Evolutionary conservation across 208 protist species (phyloP), one percentile per base, ranked within the genome.

Genomic region (Crithidia sp.): DNA sequence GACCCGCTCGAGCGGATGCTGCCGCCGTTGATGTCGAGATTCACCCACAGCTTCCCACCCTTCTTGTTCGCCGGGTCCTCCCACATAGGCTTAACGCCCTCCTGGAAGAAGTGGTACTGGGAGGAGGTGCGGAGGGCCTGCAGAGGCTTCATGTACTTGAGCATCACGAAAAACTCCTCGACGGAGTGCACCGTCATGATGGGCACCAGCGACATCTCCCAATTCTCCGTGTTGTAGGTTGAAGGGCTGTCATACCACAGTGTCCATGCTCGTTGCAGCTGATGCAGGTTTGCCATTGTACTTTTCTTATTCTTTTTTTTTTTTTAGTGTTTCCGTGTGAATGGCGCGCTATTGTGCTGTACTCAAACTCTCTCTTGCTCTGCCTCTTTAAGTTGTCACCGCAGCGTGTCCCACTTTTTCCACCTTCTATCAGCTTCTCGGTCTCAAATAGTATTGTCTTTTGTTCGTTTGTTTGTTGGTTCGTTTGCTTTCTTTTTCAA

Each of bases 101-200:
- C 83, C 53, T 95, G 93, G 59, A 97, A 97, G 65, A 97, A 93
- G 77, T 97, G 93, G 65, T 96, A 97, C 78, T 96, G 93, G 47
- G 90, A 82, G 36, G 88, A 91, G 4, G 87, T 85, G 53, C 84
- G 85, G 53, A 97, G 77, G 12, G 88, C 80, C 76, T 92, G 93
- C 8, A 92, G 81, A 10, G 86, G 89, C 67, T 97, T 97, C 78
- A 94, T 93, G 73, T 89, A 90, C 49, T 91, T 77, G 45, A 95
- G 60, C 83, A 94, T 94, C 5, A 80, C 76, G 44, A 95, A 95
- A 68, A 97, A 95, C n/a, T 95, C 90, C 74, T 97, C 93, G 58
- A 97, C 90, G 10, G 88, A 88, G 54, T 79, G 76, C 39, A 95
- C 88, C 10, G 88, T 93, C 77, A 90, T 89, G 73, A 95, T 87